Percentiles rank a stretch among this genome's conserved stretches.
Evolutionary conservation across 1,284 basidiomycete species (phyloP).

Genomic region (Psilocybe mexicana): DNA sequence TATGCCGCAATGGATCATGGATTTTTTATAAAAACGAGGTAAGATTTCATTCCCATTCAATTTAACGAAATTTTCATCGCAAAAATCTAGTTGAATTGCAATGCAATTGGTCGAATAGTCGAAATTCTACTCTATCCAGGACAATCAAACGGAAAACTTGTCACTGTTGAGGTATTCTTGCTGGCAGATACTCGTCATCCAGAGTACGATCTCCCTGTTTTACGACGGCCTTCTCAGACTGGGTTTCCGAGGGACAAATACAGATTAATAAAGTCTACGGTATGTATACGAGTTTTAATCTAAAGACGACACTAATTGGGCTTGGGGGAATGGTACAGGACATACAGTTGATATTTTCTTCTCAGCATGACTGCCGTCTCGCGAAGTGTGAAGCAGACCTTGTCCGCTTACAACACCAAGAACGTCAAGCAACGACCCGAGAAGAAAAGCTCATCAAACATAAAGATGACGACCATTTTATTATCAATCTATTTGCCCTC

Average conservation of each 20-base stretch:
- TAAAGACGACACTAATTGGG: neutral
- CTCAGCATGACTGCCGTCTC: conserved; percentile 27
- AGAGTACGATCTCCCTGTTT: conserved; percentile 24
- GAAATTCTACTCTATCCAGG: conserved; percentile 2
- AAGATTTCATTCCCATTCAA: neutral
- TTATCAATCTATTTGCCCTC: conserved; percentile 35
- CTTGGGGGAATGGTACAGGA: conserved; percentile 11
- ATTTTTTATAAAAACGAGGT: conserved; percentile 15
- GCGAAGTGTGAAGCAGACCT: conserved; percentile 26
- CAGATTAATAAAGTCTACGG: conserved; percentile 14
- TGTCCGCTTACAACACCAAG: conserved; percentile 25
- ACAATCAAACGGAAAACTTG: neutral
- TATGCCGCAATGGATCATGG: conserved; percentile 22
- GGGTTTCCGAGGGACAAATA: conserved; percentile 4
- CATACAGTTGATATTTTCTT: conserved; percentile 26
- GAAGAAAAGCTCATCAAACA: conserved; percentile 25
- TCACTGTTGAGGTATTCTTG: conserved; percentile 21
- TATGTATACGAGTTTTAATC: conserved; percentile 4
- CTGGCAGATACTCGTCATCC: conserved; percentile 10
- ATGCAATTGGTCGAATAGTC: conserved; percentile 12
- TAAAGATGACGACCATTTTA: conserved; percentile 19
- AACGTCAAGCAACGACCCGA: conserved; percentile 24
- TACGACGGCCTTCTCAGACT: conserved; percentile 5
- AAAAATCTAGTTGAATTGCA: neutral
- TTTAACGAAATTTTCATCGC: neutral